Percentiles rank a stretch among this genome's conserved stretches.
Evolutionary conservation across 495 filamentous ascomycete genomes (phyloP).

Genomic region (Echria macrotheca): DNA sequence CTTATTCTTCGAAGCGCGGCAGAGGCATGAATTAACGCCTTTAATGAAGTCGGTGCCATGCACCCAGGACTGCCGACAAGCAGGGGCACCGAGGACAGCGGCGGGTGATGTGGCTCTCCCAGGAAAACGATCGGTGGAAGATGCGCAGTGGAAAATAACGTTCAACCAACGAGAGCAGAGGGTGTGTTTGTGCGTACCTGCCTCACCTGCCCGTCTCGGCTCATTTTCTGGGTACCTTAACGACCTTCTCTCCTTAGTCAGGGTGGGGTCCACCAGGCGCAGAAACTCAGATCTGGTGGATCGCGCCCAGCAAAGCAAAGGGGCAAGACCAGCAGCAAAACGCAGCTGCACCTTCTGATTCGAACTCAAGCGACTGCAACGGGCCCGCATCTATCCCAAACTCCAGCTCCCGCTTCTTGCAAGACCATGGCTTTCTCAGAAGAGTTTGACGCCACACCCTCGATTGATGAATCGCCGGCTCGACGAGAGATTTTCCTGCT

Average conservation of each 20-base stretch:
- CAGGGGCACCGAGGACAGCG: neutral
- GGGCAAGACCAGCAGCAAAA: too few relatives aligned
- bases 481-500: neutral
- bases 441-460: conserved; percentile 1
- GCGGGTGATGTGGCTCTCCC: too few relatives aligned
- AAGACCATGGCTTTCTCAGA: neutral
- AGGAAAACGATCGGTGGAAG: too few relatives aligned
- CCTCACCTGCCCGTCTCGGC: neutral
- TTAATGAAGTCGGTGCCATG: conserved; percentile 14
- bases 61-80: conserved; percentile 11
- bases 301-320: too few relatives aligned
- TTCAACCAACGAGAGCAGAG: neutral
- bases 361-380: too few relatives aligned
- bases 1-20: conserved; percentile 22
- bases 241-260: neutral
- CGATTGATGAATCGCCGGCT: conserved; percentile 1
- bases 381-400: too few relatives aligned
- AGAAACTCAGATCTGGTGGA: too few relatives aligned
- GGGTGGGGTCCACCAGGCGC: neutral
- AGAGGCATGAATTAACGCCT: conserved; percentile 24
- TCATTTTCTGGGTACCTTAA: neutral
- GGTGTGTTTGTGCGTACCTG: neutral
- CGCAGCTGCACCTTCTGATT: too few relatives aligned
- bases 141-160: too few relatives aligned
- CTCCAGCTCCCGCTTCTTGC: neutral